Percentiles rank a stretch among this genome's conserved stretches.
These are phyloP conservation scores for Heterobasidion occidentale DNA, from an alignment of 1,284 basidiomycete species.

Conservation along the genomic window DNA sequence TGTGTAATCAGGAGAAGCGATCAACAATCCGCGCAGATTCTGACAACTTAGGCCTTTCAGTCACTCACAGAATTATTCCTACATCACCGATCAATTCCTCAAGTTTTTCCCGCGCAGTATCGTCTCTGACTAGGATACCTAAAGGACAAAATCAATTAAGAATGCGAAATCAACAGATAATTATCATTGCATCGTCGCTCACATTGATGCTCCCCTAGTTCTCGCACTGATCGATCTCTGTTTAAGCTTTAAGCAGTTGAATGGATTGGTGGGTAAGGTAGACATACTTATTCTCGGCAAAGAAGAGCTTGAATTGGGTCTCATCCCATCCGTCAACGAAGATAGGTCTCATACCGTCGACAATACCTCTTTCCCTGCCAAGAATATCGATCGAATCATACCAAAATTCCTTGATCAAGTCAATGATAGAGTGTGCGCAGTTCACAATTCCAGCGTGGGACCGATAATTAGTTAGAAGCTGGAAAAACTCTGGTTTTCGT, in stretches of 20 bases:
- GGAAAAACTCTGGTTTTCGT: conserved; percentile 38
- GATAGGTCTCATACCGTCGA: conserved; percentile 50
- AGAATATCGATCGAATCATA: conserved; percentile 58
- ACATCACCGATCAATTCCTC: conserved; percentile 49
- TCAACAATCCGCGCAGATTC: neutral
- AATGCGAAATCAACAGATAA: conserved; percentile 27
- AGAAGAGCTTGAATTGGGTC: conserved; percentile 46
- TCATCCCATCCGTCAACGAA: conserved; percentile 48
- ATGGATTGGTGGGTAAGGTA: neutral
- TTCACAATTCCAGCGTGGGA: conserved; percentile 63
- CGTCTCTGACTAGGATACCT: conserved; percentile 57
- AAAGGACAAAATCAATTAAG: conserved; percentile 14
- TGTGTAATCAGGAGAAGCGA: conserved; percentile 15
- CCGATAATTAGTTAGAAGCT: conserved; percentile 59
- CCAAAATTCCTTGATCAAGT: conserved; percentile 56
- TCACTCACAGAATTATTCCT: conserved; percentile 51
- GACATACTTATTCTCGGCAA: conserved; percentile 37
- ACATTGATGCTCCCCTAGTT: conserved; percentile 66
- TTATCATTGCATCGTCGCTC: conserved; percentile 27
- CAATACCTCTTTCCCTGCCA: conserved; percentile 46
- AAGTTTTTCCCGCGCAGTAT: conserved; percentile 40
- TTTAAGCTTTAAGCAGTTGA: neutral
- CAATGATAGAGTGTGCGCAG: conserved; percentile 55
- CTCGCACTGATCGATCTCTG: conserved; percentile 41
- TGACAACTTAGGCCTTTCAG: neutral